A percentile compares a stretch with the other conserved stretches of the same genome.
phyloP scores from a whole-genome alignment of 352 stramenopile species.

The Pythium oligandrum region DNA sequence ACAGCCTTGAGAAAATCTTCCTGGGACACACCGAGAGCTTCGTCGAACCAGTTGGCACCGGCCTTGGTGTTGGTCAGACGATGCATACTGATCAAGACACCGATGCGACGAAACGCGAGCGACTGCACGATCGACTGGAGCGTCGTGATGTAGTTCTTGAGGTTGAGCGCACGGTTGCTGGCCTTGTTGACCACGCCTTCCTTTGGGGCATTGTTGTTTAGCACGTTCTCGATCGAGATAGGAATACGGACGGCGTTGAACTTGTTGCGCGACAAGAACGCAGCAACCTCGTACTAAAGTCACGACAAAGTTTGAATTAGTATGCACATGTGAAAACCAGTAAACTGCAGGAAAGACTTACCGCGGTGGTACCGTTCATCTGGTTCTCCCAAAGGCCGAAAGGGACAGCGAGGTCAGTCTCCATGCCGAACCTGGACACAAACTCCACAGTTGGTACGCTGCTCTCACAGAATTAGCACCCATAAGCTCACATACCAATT shows the following conservation, averaged over 20 bases:
- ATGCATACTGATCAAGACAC: slow-evolving; percentile 75
- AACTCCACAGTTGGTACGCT: background rate
- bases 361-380: slow-evolving; percentile 64
- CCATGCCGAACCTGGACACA: slow-evolving; percentile 49
- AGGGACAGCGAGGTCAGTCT: slow-evolving; percentile 53
- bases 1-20: slow-evolving; percentile 57
- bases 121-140: slow-evolving; percentile 68
- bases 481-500: slow-evolving; percentile 36
- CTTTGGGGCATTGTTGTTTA: slow-evolving; percentile 56
- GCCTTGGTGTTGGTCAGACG: slow-evolving; percentile 51
- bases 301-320: too few relatives aligned
- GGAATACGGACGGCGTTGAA: slow-evolving; percentile 76
- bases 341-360: slow-evolving; percentile 10
- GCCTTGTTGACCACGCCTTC: slow-evolving; percentile 60
- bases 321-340: background rate
- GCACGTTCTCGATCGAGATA: slow-evolving; percentile 60
- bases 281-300: slow-evolving; percentile 61
- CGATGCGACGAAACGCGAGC: slow-evolving; percentile 64
- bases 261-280: slow-evolving; percentile 77
- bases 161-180: slow-evolving; percentile 69
- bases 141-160: slow-evolving; percentile 64
- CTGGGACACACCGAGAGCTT: slow-evolving; percentile 37
- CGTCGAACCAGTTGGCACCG: slow-evolving; percentile 64
- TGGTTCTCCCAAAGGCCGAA: slow-evolving; percentile 79
- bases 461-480: too few relatives aligned